Evolutionary conservation across 2,329 filamentous ascomycete species (phyloP).

Genomic region (Cytospora paraplurivora): DNA sequence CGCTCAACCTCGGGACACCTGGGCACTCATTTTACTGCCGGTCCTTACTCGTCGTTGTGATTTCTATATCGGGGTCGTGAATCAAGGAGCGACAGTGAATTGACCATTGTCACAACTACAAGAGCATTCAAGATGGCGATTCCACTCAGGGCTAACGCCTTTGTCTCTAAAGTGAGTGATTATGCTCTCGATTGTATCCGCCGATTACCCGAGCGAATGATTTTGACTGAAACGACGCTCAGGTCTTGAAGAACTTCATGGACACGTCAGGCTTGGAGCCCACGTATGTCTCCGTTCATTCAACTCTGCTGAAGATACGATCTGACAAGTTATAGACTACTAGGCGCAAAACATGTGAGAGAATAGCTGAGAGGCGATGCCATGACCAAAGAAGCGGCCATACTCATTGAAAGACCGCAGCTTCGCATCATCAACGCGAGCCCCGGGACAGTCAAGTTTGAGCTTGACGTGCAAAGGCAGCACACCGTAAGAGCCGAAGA

Average conservation of each 20-base stretch:
- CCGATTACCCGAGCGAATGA: not conserved
- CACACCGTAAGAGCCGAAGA: conserved; percentile 64
- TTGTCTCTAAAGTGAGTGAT: conserved; percentile 22
- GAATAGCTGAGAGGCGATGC: not conserved
- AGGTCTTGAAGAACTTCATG: conserved; percentile 87
- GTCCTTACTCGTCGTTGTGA: not conserved
- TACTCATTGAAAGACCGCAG: conserved; percentile 42
- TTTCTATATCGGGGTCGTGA: not conserved
- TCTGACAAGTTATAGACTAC: conserved; percentile 16
- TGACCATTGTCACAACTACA: not conserved
- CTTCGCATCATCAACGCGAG: conserved; percentile 66
- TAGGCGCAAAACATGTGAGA: conserved; percentile 24
- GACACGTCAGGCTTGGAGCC: conserved; percentile 85
- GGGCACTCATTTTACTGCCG: not conserved
- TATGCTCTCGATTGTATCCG: not conserved
- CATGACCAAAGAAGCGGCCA: too few species aligned
- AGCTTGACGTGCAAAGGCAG: conserved; percentile 71
- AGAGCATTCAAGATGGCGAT: conserved; percentile 19
- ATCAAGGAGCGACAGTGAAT: not conserved
- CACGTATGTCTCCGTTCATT: conserved; percentile 56
- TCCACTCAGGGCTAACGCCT: not conserved
- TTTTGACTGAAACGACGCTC: conserved; percentile 17
- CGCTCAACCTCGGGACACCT: too few species aligned
- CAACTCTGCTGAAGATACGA: not conserved
- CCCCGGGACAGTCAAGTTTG: conserved; percentile 72